Evolutionary conservation across 2,329 filamentous ascomycete species (phyloP), one percentile per base, ranked within the genome.

Genomic region (Leptographium lundbergii): DNA sequence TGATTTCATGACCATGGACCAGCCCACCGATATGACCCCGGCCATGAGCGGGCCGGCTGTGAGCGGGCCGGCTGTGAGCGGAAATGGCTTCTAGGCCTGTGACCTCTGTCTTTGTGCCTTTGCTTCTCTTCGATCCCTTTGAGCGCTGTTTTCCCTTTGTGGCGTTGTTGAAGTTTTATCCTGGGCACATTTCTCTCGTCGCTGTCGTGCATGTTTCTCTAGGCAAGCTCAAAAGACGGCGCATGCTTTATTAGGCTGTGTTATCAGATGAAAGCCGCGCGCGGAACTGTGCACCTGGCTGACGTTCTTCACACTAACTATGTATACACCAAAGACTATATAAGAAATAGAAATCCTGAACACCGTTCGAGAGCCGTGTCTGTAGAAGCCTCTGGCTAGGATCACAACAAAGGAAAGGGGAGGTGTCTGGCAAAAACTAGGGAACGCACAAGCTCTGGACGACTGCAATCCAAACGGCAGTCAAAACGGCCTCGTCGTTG

Each of bases 1-100:
- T 17, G 84, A 87, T 66, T 86, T 83, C 63, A 85, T 86, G 82
- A 79, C 81, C 9, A 81, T 85, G 78, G 82, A 81, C 47, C 72
- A 74, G 47, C 50, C 59, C 2, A 6, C 25, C 36, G 59, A 34
- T 22, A 34, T 57, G 22, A n/a, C 47, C 1, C 27, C 10, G 6
- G 17, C 27, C 25, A 60, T 57, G 60, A 61, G 62, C n/a, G n/a
- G n/a, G n/a, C n/a, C n/a, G n/a, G n/a, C n/a, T n/a, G n/a, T n/a
- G n/a, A n/a, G n/a, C n/a, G n/a, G n/a, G n/a, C 27, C 10, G 6
- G 17, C 27, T n/a, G 58, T 57, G 60, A 61, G 62, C 2, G 57
- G 55, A 1, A 42, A 47, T 22, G 54, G 57, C 1, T 61, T 53
- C 32, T 61, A 57, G 45, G n/a, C n/a, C n/a, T n/a, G n/a, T n/a